Conservation (phyloP, 2,329 filamentous ascomycete species). For the Trichoderma sp. region DNA sequence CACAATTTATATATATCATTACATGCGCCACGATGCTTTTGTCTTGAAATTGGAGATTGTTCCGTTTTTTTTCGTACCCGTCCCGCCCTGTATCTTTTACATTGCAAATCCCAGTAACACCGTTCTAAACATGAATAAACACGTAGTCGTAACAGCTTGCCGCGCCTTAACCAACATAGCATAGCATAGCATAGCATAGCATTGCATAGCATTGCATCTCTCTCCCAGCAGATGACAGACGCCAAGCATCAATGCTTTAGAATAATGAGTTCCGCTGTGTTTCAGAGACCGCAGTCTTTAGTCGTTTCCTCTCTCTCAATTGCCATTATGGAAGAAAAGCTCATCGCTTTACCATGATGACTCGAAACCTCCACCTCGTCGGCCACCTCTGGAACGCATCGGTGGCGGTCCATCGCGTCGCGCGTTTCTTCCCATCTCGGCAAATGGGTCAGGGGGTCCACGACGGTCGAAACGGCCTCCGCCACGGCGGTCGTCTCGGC, state of each 20-base stretch:
- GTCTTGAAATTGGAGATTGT: slow-evolving; percentile 11
- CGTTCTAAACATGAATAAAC: slow-evolving; percentile 10
- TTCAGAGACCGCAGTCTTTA: not conserved
- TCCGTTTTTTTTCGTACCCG: slow-evolving; percentile 15
- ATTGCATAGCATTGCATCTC: not conserved
- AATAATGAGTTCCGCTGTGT: slow-evolving; percentile 8
- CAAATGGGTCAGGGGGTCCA: slow-evolving; percentile 33
- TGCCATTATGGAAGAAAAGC: not conserved
- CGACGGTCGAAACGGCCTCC: slow-evolving; percentile 25
- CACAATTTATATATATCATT: slow-evolving; percentile 13
- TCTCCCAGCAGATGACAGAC: not conserved
- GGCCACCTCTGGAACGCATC: slow-evolving; percentile 27
- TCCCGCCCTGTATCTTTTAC: slow-evolving; percentile 3
- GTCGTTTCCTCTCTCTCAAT: not conserved
- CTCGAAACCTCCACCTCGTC: slow-evolving; percentile 26
- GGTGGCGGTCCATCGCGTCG: slow-evolving; percentile 32
- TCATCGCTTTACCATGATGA: slow-evolving; percentile 19
- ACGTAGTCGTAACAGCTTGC: slow-evolving; percentile 6
- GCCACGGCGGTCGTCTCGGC: slow-evolving; percentile 23
- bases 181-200: not conserved
- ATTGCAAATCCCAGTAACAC: slow-evolving; percentile 16
- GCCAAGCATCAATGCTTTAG: slow-evolving; percentile 4
- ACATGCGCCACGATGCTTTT: slow-evolving; percentile 13
- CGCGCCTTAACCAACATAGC: not conserved
- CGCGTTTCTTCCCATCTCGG: slow-evolving; percentile 32